Evolutionary conservation across 2,329 filamentous ascomycete genomes (phyloP).

Genomic region (Nemania sp.): DNA sequence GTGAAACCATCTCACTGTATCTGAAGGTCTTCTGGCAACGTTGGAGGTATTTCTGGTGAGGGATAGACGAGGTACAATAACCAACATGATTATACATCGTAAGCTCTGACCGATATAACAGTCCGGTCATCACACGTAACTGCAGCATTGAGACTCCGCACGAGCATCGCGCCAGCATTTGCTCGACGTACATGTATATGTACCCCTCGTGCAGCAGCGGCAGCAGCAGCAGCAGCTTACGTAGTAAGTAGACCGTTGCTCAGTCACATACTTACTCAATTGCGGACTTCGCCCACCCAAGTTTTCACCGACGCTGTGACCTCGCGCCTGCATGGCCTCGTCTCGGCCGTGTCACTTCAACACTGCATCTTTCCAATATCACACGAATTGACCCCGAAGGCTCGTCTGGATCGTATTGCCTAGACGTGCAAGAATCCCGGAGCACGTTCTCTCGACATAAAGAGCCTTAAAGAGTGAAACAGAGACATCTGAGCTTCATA

Average conservation of each 20-base stretch:
- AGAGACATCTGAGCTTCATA: too few species aligned
- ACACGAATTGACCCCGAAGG: conserved; percentile 1
- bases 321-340: conserved; percentile 7
- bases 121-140: conserved; percentile 6
- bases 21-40: too few species aligned
- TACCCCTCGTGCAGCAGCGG: conserved; percentile 17
- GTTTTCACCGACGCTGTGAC: conserved; percentile 13
- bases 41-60: too few species aligned
- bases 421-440: neutral
- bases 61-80: conserved; percentile 6
- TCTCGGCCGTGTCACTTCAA: neutral
- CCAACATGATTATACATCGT: conserved; percentile 5
- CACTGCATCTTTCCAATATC: conserved; percentile 1
- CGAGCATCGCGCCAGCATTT: conserved; percentile 5
- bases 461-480: too few species aligned
- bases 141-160: conserved; percentile 6
- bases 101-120: conserved; percentile 13
- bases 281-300: too few species aligned
- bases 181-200: conserved; percentile 7
- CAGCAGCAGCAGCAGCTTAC: too few species aligned
- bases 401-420: neutral
- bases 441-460: conserved; percentile 1
- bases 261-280: too few species aligned
- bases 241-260: neutral
- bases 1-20: neutral